Conservation (phyloP, 805 yeast genomes). For the Saccharomycopsis fermentans region DNA sequence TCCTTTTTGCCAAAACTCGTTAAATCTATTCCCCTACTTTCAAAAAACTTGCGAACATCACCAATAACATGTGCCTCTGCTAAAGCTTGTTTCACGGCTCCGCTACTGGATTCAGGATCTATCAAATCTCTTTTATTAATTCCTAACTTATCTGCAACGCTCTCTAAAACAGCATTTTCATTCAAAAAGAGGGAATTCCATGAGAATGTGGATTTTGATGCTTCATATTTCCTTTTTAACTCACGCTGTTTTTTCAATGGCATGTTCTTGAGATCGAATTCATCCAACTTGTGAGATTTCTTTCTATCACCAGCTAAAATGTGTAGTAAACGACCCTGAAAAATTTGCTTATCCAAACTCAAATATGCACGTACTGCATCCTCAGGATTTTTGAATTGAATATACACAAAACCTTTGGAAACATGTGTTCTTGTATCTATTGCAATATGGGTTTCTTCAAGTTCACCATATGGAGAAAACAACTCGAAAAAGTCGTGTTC, state of each 20-base stretch:
- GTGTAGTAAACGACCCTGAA: constrained; percentile 89
- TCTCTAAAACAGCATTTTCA: constrained; percentile 82
- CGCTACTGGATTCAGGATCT: constrained; percentile 75
- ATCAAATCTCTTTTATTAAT: constrained; percentile 71
- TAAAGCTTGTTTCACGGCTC: constrained; percentile 93
- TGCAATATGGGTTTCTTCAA: constrained; percentile 89
- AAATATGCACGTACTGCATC: constrained; percentile 72
- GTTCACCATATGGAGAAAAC: constrained; percentile 56
- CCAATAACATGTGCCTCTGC: constrained; percentile 96
- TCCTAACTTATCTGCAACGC: constrained; percentile 80
- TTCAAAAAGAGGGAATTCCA: constrained; percentile 94
- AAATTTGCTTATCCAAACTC: constrained; percentile 73
- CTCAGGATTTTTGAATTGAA: constrained; percentile 54
- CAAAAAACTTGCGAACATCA: constrained; percentile 82
- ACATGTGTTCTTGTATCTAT: constrained; percentile 81
- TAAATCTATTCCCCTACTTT: constrained; percentile 75
- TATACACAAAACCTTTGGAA: constrained; percentile 88
- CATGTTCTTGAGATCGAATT: constrained; percentile 79
- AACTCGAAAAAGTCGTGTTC: constrained; percentile 67
- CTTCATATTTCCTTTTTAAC: constrained; percentile 72
- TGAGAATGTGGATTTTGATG: constrained; percentile 76
- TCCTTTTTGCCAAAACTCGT: constrained; percentile 56
- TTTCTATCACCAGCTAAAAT: constrained; percentile 78
- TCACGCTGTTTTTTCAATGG: constrained; percentile 90
- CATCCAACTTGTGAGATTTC: constrained; percentile 77